Evolutionary conservation across 768 basidiomycete species (phyloP).

Genomic region (Gautieria morchelliformis): DNA sequence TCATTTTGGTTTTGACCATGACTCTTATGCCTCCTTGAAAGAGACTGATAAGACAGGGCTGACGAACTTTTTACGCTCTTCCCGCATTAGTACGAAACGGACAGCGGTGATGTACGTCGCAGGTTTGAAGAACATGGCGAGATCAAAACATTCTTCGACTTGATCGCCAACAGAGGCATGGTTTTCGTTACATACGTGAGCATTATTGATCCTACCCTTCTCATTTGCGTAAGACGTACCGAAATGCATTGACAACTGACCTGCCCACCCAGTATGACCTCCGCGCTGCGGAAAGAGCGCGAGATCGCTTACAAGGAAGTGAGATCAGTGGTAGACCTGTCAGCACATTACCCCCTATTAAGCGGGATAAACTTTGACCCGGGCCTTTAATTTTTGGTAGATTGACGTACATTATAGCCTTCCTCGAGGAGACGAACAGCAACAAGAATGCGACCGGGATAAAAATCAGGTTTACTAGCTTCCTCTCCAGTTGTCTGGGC

Average conservation of each 20-base stretch:
- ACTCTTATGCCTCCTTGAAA: background rate
- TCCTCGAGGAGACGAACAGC: constrained; percentile 75
- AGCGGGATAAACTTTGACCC: background rate
- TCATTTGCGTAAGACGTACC: background rate
- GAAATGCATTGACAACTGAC: background rate
- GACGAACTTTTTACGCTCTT: background rate
- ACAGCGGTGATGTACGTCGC: constrained; percentile 72
- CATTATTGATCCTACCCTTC: constrained; percentile 13
- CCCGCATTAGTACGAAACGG: constrained; percentile 69
- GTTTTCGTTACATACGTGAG: constrained; percentile 97
- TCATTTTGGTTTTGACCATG: background rate
- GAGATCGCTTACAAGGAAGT: constrained; percentile 84
- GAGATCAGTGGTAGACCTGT: constrained; percentile 85
- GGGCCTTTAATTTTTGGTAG: constrained; percentile 30
- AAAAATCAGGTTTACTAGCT: constrained; percentile 66
- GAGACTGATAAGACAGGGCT: background rate
- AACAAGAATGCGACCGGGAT: constrained; percentile 51
- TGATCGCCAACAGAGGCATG: constrained; percentile 94
- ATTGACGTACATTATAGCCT: constrained; percentile 98
- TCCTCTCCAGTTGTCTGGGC: background rate
- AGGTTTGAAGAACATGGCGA: constrained; percentile 91
- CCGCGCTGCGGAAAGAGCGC: constrained; percentile 84
- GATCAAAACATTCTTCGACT: constrained; percentile 95
- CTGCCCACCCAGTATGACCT: constrained; percentile 63
- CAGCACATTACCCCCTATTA: constrained; percentile 21